Evolutionary conservation across 2,329 filamentous ascomycete genomes (phyloP), one percentile per base, ranked within the genome.

Genomic region (Fusarium sp.): DNA sequence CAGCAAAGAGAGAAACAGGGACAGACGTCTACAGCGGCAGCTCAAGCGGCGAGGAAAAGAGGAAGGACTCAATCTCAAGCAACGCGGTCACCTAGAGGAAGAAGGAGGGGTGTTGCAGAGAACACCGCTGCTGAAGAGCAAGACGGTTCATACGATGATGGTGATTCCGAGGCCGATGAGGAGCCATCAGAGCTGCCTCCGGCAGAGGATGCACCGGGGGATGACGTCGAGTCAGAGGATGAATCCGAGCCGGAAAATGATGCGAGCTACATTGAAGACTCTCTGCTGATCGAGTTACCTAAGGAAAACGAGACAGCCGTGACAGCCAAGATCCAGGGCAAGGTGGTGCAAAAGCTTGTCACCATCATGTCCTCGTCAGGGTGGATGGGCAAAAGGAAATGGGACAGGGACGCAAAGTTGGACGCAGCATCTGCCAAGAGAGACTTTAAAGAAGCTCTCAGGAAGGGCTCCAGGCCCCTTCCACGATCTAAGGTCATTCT

Each of bases 261-360:
- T 52, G 27, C 16, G 47, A 31, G 16, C 25, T 13, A 11, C 14
- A 6, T 33, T 10, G 36, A 78, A 25, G 75, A 78, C 38, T 77
- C 77, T 13, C 54, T 79, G 25, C n/a, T 74, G 10, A 54, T 79
- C 36, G 66, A 67, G 11, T 27, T 67, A 11, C 74, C 72, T n/a
- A 25, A 63, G 2, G 60, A 70, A 25, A 20, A 45, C 25, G 67
- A 65, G 22, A 25, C 65, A 3, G 31, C 50, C 6, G 42, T 58
- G 11, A 69, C 54, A 8, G 58, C 70, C n/a, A 36, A 56, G 6
- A 54, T 79, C 5, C 52, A 54, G 9, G 66, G 65, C n/a, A 27
- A 64, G 27, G 14, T 45, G 10, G 61, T 76, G 31, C 45, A 63
- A 22, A 59, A 36, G 1, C 64, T 78, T 5, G 31, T 71, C 3